Conservation (phyloP, 176 grass and related monocot species). For the Carex cristatella region DNA sequence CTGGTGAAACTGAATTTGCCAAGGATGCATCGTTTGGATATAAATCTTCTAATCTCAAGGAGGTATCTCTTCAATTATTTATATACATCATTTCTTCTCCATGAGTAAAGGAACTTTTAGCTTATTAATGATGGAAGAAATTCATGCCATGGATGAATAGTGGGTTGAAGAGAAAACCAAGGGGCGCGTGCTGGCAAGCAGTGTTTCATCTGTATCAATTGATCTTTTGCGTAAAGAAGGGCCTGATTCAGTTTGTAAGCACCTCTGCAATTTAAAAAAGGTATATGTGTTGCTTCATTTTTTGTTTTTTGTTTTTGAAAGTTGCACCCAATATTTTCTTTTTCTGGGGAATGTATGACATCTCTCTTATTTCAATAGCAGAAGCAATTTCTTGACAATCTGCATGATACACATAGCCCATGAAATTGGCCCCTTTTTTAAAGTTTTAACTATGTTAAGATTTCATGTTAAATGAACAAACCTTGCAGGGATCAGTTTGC, state of each 20-base stretch:
- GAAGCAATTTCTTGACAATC: background rate
- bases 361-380: background rate
- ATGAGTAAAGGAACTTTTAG: background rate
- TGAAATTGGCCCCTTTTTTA: background rate
- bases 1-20: constrained; percentile 89
- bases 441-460: background rate
- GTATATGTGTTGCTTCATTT: constrained; percentile 23
- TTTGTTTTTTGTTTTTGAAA: constrained; percentile 1
- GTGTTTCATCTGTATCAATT: constrained; percentile 91
- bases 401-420: background rate
- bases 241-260: constrained; percentile 65
- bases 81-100: constrained; percentile 8
- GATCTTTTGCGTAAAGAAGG: constrained; percentile 72
- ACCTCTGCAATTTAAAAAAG: constrained; percentile 75
- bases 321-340: background rate
- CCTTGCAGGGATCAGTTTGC: constrained; percentile 76
- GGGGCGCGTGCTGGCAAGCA: constrained; percentile 45
- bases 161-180: constrained; percentile 96
- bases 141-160: constrained; percentile 33
- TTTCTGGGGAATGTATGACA: background rate
- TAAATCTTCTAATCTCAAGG: constrained; percentile 92
- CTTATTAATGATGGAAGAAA: background rate
- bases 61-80: constrained; percentile 41
- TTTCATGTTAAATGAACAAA: constrained; percentile 12
- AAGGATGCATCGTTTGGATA: constrained; percentile 97